Conservation (phyloP, 257 asterid species). For the Nicotiana obtusifolia region DNA sequence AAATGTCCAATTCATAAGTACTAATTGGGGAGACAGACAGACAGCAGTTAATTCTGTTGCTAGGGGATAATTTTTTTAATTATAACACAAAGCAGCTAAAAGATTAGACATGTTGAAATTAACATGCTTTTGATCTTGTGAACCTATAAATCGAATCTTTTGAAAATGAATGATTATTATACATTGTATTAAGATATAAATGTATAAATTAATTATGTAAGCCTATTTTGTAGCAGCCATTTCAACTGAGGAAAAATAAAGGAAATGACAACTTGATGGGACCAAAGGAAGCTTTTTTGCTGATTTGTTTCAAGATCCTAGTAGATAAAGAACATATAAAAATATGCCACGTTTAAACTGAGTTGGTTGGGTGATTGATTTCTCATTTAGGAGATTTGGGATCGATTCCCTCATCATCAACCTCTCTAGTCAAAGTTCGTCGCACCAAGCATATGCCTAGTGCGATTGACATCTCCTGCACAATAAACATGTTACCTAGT, state of each 20-base stretch:
- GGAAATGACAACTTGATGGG: background rate
- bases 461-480: no score
- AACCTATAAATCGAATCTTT: slow-evolving; percentile 1
- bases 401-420: no score
- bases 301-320: background rate
- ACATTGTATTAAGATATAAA: background rate
- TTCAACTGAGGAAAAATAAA: background rate
- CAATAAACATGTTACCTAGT: no score
- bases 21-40: background rate
- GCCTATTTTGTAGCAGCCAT: background rate
- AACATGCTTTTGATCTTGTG: no score
- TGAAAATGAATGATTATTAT: background rate
- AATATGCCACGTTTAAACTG: accelerated
- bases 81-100: background rate
- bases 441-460: accelerated
- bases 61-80: background rate
- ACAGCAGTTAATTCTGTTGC: background rate
- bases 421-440: accelerated
- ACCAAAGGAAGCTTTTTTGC: background rate
- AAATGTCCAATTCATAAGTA: background rate
- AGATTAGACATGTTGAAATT: slow-evolving; percentile 6
- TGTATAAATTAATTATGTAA: background rate
- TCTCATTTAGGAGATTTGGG: no score
- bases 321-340: background rate
- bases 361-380: no score